Percentiles rank a stretch among this genome's conserved stretches.
Evolutionary conservation across 2,329 filamentous ascomycete genomes (phyloP).

Genomic region (Claviceps fusiformis): DNA sequence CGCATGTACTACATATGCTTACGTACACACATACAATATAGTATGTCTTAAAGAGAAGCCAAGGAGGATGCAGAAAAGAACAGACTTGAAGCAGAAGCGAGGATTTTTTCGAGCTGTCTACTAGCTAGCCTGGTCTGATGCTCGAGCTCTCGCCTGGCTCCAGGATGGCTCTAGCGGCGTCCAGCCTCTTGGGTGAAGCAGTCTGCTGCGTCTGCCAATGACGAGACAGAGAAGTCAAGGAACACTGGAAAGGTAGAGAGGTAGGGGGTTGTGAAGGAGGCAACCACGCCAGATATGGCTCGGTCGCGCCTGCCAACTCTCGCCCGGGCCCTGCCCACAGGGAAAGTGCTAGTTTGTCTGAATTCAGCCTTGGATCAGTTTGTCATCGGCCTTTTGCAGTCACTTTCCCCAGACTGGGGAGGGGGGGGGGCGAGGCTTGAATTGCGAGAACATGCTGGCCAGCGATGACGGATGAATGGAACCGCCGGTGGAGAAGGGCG

Average conservation of each 20-base stretch:
- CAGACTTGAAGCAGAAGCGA: slow-evolving; percentile 1
- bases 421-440: background rate
- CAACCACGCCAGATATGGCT: background rate
- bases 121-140: background rate
- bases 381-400: background rate
- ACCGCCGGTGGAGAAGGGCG: slow-evolving; percentile 1
- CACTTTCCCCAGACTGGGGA: slow-evolving; percentile 5
- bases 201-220: slow-evolving; percentile 7
- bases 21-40: background rate
- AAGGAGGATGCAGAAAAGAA: background rate
- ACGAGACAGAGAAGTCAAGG: slow-evolving; percentile 2
- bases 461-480: slow-evolving; percentile 5
- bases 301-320: slow-evolving; percentile 1
- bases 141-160: background rate
- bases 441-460: background rate
- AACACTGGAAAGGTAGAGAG: too few relatives aligned
- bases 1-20: background rate
- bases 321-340: background rate
- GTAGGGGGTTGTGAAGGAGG: background rate
- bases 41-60: background rate
- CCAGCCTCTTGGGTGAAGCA: background rate
- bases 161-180: background rate
- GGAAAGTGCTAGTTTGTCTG: slow-evolving; percentile 1
- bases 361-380: background rate
- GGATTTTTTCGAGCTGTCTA: background rate